Percentiles rank a stretch among this genome's conserved stretches.
Evolutionary conservation across 1,139 yeast genomes (phyloP).

Genomic region (Kurtzmaniella quercitrusa): DNA sequence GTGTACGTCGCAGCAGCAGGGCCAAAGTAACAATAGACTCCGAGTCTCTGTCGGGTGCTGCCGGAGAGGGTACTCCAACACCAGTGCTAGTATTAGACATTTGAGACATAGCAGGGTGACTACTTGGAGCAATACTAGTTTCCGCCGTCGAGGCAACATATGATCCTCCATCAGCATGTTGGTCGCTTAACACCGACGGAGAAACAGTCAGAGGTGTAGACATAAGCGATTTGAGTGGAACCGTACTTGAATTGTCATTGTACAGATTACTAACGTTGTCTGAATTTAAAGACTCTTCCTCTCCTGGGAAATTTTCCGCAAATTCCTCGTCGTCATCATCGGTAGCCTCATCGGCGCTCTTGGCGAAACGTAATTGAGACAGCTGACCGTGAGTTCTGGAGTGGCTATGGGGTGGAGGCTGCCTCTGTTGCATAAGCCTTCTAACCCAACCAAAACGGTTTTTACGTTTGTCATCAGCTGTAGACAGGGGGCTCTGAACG

Average conservation of each 20-base stretch:
- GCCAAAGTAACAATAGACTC: slow-evolving; percentile 55
- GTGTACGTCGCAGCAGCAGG: slow-evolving; percentile 43
- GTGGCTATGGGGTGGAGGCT: slow-evolving; percentile 5
- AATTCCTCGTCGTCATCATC: slow-evolving; percentile 6
- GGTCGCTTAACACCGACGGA: slow-evolving; percentile 42
- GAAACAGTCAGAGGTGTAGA: slow-evolving; percentile 46
- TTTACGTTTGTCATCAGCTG: slow-evolving; percentile 19
- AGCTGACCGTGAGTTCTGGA: neutral
- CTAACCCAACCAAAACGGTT: slow-evolving; percentile 43
- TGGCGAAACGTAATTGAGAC: slow-evolving; percentile 6
- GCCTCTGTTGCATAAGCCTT: slow-evolving; percentile 37
- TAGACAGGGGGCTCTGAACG: slow-evolving; percentile 1
- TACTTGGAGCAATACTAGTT: slow-evolving; percentile 47
- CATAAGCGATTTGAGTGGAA: slow-evolving; percentile 48
- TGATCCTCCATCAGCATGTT: slow-evolving; percentile 34
- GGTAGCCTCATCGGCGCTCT: slow-evolving; percentile 4
- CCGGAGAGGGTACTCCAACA: slow-evolving; percentile 1
- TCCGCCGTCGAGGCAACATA: slow-evolving; percentile 49
- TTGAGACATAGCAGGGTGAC: slow-evolving; percentile 6
- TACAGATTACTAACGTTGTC: slow-evolving; percentile 19
- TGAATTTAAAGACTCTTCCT: slow-evolving; percentile 13
- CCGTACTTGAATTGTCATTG: slow-evolving; percentile 44
- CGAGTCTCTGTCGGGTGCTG: slow-evolving; percentile 36
- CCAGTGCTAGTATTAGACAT: slow-evolving; percentile 3
- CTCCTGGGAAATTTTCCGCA: neutral